Base-by-base conservation (phyloP, 495 filamentous ascomycete genomes). In the Xylaria longipes region DNA sequence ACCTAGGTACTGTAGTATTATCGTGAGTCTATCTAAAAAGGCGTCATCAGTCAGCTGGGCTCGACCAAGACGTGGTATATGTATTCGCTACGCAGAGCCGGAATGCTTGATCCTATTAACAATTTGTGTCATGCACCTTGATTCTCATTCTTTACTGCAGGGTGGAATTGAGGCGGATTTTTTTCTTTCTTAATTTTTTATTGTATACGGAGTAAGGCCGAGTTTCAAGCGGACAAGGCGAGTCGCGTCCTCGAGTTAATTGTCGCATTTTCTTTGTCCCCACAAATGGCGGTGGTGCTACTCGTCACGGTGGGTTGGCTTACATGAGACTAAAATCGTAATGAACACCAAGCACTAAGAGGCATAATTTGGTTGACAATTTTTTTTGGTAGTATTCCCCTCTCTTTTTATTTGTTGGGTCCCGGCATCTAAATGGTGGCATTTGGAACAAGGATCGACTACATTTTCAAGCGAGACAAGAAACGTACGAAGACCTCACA, bases 181-280 rank as follows among this genome's bases (percentile, higher is more conserved):
- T 43, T 4, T 31, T 56, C 27, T 15, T 50, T 29, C n/a, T 37
- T 46, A 7, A 6, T 22, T 58, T 56, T 43, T 41, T 65, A 33
- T 39, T 41, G 35, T n/a, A n/a, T n/a, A n/a, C n/a, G n/a, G n/a
- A n/a, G 22, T 57, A 69, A 46, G 22, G 71, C 70, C 52, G 69
- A 68, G 71, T 58, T 43, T 73, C 33, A 66, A 72, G 76, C 72
- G 73, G 75, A 70, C 65, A 73, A 73, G 73, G 29, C 74, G 69
- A 74, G 70, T 62, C 63, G 62, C 56, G 72, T 71, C 68, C 68
- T 72, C 58, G 27, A 64, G 35, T 70, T 65, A 71, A 76, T 76
- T 69, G 65, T 74, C 70, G 68, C 72, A 75, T 66, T 65, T 58
- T 71, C 62, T 65, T 12, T 50, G 48, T 39, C 48, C 56, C 62